Evolutionary conservation across 2,329 filamentous ascomycete genomes (phyloP), one percentile per base, ranked within the genome.

Genomic region (Aspergillus sp.): DNA sequence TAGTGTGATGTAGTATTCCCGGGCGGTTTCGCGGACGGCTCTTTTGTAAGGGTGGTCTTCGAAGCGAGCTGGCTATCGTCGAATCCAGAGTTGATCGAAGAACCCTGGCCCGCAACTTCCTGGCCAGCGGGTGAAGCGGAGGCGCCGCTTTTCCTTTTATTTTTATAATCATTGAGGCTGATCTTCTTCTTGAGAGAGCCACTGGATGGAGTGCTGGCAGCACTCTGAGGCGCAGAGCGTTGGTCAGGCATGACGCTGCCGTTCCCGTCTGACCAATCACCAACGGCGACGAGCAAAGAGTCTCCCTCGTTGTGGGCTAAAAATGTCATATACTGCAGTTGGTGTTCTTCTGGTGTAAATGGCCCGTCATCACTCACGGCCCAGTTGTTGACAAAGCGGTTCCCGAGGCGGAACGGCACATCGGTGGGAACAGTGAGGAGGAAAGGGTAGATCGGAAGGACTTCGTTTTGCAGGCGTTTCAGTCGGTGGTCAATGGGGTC

Each of bases 321-420:
- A 58, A 82, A 85, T 52, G 82, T 85, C 73, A 83, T 76, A 65
- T 86, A 86, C 63, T 86, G 83, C 48, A 83, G 72, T 60, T 78
- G 73, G 60, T 83, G 77, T 66, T 86, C 83, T 56, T 79, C 72
- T 16, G 67, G 68, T 47, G 71, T 68, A 66, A 85, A 86, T 3
- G 82, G 78, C 2, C 77, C 78, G 51, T 79, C 73, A 64, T 71
- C 64, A 50, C 73, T 71, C 57, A 76, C 70, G 54, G 73, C 72
- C 76, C 76, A 79, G 60, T 76, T 73, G 60, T 71, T 75, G 54
- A 72, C 65, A 56, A 72, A 70, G 38, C 71, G 72, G 49, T 65
- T 66, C 40, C 71, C 72, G 40, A 75, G 68, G 47, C 69, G 72
- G 60, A 74, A 78, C 38, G 75, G 75, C 47, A 70, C 68, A 65